Evolutionary conservation across 768 basidiomycete genomes (phyloP).

Genomic region (Termitomyces sp.): DNA sequence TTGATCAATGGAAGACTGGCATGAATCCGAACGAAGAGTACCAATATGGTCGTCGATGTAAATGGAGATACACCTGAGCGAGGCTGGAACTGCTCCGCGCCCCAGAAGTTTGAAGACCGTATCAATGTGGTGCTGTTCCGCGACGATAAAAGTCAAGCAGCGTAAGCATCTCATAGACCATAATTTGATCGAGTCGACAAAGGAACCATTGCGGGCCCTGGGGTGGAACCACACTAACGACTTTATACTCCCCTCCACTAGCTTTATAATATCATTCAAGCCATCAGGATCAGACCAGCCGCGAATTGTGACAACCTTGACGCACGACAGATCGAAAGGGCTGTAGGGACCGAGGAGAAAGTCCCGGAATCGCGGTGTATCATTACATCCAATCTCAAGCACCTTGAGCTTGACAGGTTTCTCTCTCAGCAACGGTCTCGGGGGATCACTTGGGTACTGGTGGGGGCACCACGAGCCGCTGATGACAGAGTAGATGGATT

Average conservation of each 20-base stretch:
- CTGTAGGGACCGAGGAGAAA: neutral
- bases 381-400: neutral
- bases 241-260: neutral
- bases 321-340: neutral
- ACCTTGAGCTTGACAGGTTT: neutral
- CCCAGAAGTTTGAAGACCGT: neutral
- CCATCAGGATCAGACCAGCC: neutral
- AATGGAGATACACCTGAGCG: neutral
- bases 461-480: neutral
- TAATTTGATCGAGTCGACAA: neutral
- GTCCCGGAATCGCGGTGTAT: neutral
- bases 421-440: neutral
- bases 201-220: neutral
- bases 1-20: neutral
- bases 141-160: neutral
- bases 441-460: neutral
- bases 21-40: neutral
- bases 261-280: neutral
- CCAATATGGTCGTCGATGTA: neutral
- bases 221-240: neutral
- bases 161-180: neutral
- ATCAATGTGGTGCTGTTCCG: neutral
- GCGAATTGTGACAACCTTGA: neutral
- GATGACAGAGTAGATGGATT: neutral
- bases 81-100: neutral